A percentile compares a stretch with the other conserved stretches of the same genome.
These are phyloP conservation scores for Microcyclospora tardicrescens DNA, from an alignment of 2,329 filamentous ascomycete genomes.

Conservation along the genomic window DNA sequence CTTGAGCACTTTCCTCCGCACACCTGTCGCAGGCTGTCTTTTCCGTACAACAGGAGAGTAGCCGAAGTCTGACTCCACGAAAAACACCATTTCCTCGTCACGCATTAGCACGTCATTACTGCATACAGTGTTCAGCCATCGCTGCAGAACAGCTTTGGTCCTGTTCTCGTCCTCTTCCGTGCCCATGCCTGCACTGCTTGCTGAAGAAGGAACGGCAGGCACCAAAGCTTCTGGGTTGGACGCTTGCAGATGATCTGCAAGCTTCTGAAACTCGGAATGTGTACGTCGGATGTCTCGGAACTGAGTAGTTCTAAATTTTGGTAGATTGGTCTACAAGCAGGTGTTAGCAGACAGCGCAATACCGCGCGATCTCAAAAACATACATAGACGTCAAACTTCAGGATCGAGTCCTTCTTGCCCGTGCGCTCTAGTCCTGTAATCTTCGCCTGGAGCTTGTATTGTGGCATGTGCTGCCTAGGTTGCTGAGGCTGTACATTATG, in stretches of 20 bases:
- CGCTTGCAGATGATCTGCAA: slow-evolving; percentile 90
- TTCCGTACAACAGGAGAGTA: slow-evolving; percentile 92
- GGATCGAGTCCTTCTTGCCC: slow-evolving; percentile 86
- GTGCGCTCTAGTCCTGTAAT: slow-evolving; percentile 86
- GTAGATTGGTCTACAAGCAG: slow-evolving; percentile 77
- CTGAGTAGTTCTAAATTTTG: slow-evolving; percentile 92
- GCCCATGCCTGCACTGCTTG: slow-evolving; percentile 85
- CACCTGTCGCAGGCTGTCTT: slow-evolving; percentile 92
- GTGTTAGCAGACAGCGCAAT: slow-evolving; percentile 8
- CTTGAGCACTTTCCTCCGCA: slow-evolving; percentile 89
- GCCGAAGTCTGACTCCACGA: slow-evolving; percentile 97
- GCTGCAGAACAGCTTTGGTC: slow-evolving; percentile 78
- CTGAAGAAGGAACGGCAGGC: slow-evolving; percentile 83
- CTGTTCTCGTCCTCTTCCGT: slow-evolving; percentile 90
- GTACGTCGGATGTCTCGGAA: slow-evolving; percentile 93
- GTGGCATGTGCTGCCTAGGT: slow-evolving; percentile 20
- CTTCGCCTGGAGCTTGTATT: slow-evolving; percentile 72
- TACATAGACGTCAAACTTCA: slow-evolving; percentile 95
- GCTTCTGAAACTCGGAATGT: slow-evolving; percentile 90
- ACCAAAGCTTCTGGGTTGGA: slow-evolving; percentile 95
- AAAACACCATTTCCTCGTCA: slow-evolving; percentile 94
- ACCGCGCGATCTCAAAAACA: slow-evolving; percentile 20
- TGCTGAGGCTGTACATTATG: slow-evolving; percentile 22
- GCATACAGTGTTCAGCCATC: slow-evolving; percentile 92
- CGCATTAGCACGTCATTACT: slow-evolving; percentile 83